Evolutionary conservation across 805 yeast species (phyloP).

Genomic region (Saccharomycopsis babjevae): DNA sequence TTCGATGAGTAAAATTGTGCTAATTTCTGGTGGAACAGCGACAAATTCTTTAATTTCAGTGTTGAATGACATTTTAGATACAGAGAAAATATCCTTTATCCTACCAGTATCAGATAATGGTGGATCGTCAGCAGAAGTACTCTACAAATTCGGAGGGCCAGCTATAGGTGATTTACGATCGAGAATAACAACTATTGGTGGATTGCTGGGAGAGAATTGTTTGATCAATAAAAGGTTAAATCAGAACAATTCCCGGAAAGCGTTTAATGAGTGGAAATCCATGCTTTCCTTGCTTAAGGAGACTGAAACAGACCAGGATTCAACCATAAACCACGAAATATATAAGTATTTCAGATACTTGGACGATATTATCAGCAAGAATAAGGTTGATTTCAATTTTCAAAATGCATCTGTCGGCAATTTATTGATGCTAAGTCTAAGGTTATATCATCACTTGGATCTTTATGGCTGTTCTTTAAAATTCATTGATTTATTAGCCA

Average conservation of each 20-base stretch:
- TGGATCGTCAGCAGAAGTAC: conserved; percentile 84
- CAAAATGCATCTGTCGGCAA: conserved; percentile 82
- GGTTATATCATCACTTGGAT: conserved; percentile 51
- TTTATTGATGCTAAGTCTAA: conserved; percentile 67
- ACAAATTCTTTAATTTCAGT: conserved; percentile 65
- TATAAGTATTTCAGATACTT: neutral
- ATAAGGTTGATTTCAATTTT: conserved; percentile 52
- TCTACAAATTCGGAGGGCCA: conserved; percentile 84
- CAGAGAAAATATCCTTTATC: conserved; percentile 44
- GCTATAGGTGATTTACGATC: conserved; percentile 91
- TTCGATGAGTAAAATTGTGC: neutral
- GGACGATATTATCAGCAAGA: conserved; percentile 45
- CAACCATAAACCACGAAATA: neutral
- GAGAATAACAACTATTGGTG: conserved; percentile 63
- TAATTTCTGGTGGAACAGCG: conserved; percentile 77
- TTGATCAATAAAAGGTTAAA: conserved; percentile 26
- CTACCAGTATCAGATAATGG: conserved; percentile 89
- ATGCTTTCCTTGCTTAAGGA: conserved; percentile 24
- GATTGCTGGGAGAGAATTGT: conserved; percentile 21
- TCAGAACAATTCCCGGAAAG: conserved; percentile 29
- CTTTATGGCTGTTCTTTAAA: conserved; percentile 6
- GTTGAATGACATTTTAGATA: conserved; percentile 35
- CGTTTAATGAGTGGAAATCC: conserved; percentile 63
- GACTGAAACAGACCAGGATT: neutral
- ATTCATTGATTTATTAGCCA: conserved; percentile 7